phyloP scores from a whole-genome alignment of 805 yeast species.

The Spathaspora hagerdaliae region DNA sequence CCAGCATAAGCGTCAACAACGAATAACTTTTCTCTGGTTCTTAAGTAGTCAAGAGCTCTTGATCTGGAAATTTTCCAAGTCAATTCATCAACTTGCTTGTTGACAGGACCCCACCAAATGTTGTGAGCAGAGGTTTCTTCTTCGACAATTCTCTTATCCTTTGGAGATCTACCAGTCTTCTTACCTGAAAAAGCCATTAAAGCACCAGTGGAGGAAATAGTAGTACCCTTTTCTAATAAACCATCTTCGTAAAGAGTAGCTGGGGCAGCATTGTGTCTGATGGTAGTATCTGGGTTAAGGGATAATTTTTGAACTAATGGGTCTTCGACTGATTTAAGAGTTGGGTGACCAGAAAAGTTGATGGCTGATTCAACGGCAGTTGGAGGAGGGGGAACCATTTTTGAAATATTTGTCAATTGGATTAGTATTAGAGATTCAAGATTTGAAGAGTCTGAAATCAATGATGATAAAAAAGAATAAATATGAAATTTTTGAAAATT shows the following conservation, averaged over 20 bases:
- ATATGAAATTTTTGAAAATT: not conserved
- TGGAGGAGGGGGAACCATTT: slow-evolving; percentile 41
- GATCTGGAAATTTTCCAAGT: slow-evolving; percentile 95
- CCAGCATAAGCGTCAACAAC: slow-evolving; percentile 97
- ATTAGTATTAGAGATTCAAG: not conserved
- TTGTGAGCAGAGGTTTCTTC: slow-evolving; percentile 80
- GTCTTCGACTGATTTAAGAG: slow-evolving; percentile 36
- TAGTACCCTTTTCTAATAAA: slow-evolving; percentile 82
- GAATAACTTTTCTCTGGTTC: slow-evolving; percentile 91
- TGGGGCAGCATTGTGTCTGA: slow-evolving; percentile 89
- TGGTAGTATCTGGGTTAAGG: slow-evolving; percentile 57
- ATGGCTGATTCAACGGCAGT: slow-evolving; percentile 43
- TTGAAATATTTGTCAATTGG: not conserved
- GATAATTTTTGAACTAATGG: slow-evolving; percentile 39
- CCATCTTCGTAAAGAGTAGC: slow-evolving; percentile 95
- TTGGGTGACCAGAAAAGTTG: slow-evolving; percentile 37
- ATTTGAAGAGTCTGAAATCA: not conserved
- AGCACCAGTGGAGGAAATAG: slow-evolving; percentile 90
- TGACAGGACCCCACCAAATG: slow-evolving; percentile 99
- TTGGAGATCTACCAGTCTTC: slow-evolving; percentile 97
- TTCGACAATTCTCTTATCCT: slow-evolving; percentile 96
- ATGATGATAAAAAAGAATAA: not conserved
- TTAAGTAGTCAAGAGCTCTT: slow-evolving; percentile 93
- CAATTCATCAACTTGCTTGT: slow-evolving; percentile 87
- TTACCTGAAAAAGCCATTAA: slow-evolving; percentile 92